phyloP scores from a whole-genome alignment of 2,329 filamentous ascomycete species.

The Sporothrix phasma region DNA sequence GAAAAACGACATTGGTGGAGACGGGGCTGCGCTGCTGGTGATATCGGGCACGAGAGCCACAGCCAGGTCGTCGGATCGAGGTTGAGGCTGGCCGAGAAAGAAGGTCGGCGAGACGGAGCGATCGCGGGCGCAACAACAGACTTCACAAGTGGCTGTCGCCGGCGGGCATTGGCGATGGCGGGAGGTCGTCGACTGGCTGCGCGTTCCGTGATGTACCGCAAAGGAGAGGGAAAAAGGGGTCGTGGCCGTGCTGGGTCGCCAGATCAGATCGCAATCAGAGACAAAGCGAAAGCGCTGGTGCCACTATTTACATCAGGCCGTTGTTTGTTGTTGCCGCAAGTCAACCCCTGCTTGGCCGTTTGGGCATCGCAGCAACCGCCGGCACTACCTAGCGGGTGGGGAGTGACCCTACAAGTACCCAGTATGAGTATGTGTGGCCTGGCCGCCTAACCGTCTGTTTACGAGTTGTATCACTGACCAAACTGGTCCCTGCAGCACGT shows the following conservation, averaged over 20 bases:
- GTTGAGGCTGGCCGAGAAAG: not conserved
- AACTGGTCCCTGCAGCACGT: not conserved
- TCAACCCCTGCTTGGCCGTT: not conserved
- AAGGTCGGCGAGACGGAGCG: not conserved
- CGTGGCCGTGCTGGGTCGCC: not conserved
- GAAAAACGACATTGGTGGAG: slow-evolving; percentile 21
- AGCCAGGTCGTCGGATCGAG: not conserved
- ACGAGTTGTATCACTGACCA: not conserved
- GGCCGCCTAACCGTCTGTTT: too few relatives aligned
- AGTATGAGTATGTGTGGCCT: not conserved
- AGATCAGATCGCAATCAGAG: not conserved
- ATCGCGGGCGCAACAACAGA: not conserved
- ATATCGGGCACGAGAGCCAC: not conserved
- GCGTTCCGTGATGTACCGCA: not conserved
- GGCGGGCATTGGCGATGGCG: not conserved
- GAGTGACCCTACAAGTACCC: too few relatives aligned
- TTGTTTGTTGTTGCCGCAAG: slow-evolving; percentile 2
- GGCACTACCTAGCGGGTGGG: not conserved
- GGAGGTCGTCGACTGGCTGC: not conserved
- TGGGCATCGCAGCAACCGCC: slow-evolving; percentile 11
- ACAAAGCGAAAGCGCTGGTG: not conserved
- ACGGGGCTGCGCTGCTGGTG: not conserved
- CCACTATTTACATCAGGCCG: slow-evolving; percentile 11
- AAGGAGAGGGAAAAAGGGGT: not conserved
- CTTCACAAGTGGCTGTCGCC: not conserved